Evolutionary conservation across 2,329 filamentous ascomycete genomes (phyloP), one percentile per base, ranked within the genome.

Genomic region (Samsoniella hepiali): DNA sequence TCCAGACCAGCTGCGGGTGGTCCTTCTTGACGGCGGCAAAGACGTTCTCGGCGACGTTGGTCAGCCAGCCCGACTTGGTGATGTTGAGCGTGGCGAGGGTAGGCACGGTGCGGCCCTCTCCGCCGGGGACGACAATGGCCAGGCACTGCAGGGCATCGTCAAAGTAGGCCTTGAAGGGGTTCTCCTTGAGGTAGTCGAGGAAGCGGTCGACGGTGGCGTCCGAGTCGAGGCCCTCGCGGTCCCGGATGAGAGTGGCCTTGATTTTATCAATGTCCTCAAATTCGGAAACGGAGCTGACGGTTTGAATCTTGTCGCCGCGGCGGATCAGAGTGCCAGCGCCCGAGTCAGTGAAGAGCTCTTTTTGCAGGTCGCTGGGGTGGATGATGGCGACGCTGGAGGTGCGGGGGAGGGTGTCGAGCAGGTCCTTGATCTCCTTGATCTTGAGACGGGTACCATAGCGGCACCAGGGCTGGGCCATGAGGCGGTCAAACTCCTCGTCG

Each of bases 371-470:
- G 67, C 91, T 93, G 2, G 95, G 94, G 78, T 98, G 93, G 70
- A 98, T 99, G 72, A 99, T 98, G 66, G 95, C 95, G 57, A 99
- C 94, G 70, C 91, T 96, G 22, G 94, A 97, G 63, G 91, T 94
- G 70, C 91, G 89, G 58, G 95, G 95, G 22, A 99, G 86, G 57
- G 91, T 89, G 69, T 92, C 91, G 59, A 99, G 81, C 34, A 99
- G 84, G 64, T 96, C 93, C 82, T 97, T 96, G 79, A 96, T 96
- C 80, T 99, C 93, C 79, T 91, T 91, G 77, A 99, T 98, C 88
- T 99, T 99, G 68, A 98, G 84, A 67, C 93, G 87, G 44, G 94
- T 98, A 67, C 95, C 95, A 74, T 95, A 96, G 73, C 91, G 88
- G 76, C 96, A 95, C 95, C 94, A 99, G 70, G 91, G 87, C 78